Evolutionary conservation across 1,284 basidiomycete genomes (phyloP).

Genomic region (Pseudozyma sp.): DNA sequence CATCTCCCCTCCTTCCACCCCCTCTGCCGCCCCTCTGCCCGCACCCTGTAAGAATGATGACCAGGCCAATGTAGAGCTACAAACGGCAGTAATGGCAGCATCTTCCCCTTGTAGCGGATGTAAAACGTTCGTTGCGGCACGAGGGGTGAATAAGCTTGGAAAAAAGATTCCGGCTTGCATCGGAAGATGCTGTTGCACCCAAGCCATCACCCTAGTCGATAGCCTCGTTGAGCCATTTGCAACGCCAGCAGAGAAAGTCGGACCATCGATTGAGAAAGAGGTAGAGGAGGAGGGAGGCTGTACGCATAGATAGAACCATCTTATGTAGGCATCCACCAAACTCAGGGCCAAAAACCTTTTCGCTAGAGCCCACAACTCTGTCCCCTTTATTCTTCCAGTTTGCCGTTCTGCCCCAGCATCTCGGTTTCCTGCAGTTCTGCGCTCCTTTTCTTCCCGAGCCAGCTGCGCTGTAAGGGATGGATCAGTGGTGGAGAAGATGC

Average conservation of each 20-base stretch:
- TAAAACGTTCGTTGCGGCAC: neutral
- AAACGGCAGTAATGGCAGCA: constrained; percentile 4
- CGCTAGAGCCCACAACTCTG: constrained; percentile 6
- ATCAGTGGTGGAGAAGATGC: neutral
- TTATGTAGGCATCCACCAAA: constrained; percentile 47
- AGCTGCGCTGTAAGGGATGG: too few species aligned
- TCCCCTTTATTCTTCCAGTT: too few species aligned
- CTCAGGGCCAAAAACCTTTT: constrained; percentile 25
- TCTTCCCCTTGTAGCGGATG: neutral
- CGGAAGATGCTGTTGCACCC: constrained; percentile 3
- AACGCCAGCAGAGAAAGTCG: too few species aligned
- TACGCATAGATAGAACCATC: constrained; percentile 66
- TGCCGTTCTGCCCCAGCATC: neutral
- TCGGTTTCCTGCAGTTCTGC: neutral
- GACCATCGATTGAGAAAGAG: constrained; percentile 73
- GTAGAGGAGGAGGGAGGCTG: constrained; percentile 55
- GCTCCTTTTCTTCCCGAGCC: neutral
- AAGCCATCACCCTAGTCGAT: neutral
- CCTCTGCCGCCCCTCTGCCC: neutral
- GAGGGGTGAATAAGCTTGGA: constrained; percentile 15
- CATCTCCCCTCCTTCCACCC: neutral
- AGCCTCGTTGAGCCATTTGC: neutral
- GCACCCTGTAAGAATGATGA: neutral
- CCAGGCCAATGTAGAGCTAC: constrained; percentile 3
- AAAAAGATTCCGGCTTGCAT: constrained; percentile 38